phyloP scores from a whole-genome alignment of 495 filamentous ascomycete species.

The Tuber aestivum region DNA sequence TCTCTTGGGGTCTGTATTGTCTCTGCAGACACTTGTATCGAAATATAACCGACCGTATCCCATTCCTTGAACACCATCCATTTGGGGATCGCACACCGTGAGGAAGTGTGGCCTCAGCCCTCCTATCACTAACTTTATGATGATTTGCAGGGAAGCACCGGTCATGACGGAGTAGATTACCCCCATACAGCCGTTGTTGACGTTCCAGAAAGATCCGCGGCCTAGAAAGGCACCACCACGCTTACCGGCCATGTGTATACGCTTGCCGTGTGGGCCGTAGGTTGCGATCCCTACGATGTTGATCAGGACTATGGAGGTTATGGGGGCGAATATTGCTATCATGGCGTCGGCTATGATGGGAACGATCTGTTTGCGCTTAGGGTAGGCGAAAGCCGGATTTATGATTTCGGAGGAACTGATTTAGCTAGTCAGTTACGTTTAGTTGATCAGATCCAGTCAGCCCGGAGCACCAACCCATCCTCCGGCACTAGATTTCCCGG shows the following conservation, averaged over 20 bases:
- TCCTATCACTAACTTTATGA: conserved; percentile 55
- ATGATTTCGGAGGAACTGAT: conserved; percentile 48
- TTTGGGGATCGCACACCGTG: conserved; percentile 53
- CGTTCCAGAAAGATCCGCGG: conserved; percentile 48
- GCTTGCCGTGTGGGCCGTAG: conserved; percentile 21
- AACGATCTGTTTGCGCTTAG: conserved; percentile 57
- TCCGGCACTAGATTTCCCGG: conserved; percentile 14
- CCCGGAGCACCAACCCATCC: background rate
- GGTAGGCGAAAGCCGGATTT: conserved; percentile 58
- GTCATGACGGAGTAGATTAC: conserved; percentile 51
- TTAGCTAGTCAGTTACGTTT: background rate
- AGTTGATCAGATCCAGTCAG: background rate
- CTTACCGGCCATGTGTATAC: conserved; percentile 13
- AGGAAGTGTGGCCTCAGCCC: conserved; percentile 58
- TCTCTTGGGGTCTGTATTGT: conserved; percentile 48
- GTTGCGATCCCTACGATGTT: conserved; percentile 45
- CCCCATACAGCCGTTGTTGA: conserved; percentile 49
- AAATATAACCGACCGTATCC: conserved; percentile 48
- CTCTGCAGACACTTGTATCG: conserved; percentile 49
- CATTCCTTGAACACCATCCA: conserved; percentile 42
- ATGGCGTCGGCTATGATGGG: conserved; percentile 57
- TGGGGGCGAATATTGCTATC: conserved; percentile 52
- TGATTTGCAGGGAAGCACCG: conserved; percentile 52
- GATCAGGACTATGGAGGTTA: conserved; percentile 46
- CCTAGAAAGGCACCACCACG: conserved; percentile 29